A percentile compares a stretch with the other conserved stretches of the same genome.
Conservation (phyloP, 441 rosid species). For the Aleurites moluccanus region DNA sequence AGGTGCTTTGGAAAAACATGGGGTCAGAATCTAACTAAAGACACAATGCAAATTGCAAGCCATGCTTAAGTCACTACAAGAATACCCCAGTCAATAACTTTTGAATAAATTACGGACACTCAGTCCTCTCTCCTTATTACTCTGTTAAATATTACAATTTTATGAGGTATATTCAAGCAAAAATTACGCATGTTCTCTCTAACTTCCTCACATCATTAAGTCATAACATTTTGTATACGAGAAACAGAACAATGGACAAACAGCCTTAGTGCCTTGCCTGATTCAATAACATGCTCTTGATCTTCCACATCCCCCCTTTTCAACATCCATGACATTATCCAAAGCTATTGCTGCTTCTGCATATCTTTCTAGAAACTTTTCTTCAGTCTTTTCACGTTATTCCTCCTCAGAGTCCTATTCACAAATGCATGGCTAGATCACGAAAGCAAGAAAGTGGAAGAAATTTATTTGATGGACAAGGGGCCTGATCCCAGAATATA, state of each 20-base stretch:
- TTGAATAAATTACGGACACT: no score
- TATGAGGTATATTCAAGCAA: neutral
- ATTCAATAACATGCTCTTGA: conserved; percentile 58
- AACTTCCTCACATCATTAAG: neutral
- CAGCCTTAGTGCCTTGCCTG: conserved; percentile 65
- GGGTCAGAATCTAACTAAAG: neutral
- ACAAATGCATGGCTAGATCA: conserved; percentile 9
- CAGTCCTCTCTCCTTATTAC: no score
- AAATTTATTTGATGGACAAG: conserved; percentile 4
- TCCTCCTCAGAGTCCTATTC: conserved; percentile 76
- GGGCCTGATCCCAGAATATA: conserved; percentile 7
- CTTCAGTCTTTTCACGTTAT: conserved; percentile 78
- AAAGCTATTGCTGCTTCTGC: conserved; percentile 71
- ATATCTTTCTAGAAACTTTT: conserved; percentile 83
- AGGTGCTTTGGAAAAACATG: neutral
- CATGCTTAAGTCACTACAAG: neutral
- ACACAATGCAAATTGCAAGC: neutral
- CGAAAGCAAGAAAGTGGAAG: conserved; percentile 1
- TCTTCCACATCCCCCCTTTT: conserved; percentile 73
- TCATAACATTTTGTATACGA: neutral
- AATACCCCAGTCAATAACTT: neutral
- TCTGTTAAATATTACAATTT: neutral
- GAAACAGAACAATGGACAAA: conserved; percentile 10
- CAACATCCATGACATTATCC: conserved; percentile 46
- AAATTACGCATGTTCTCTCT: neutral